A percentile compares a stretch with the other conserved stretches of the same genome.
Evolutionary conservation across 345 rosid genomes (phyloP).

Genomic region (Eucalyptus decipiens): DNA sequence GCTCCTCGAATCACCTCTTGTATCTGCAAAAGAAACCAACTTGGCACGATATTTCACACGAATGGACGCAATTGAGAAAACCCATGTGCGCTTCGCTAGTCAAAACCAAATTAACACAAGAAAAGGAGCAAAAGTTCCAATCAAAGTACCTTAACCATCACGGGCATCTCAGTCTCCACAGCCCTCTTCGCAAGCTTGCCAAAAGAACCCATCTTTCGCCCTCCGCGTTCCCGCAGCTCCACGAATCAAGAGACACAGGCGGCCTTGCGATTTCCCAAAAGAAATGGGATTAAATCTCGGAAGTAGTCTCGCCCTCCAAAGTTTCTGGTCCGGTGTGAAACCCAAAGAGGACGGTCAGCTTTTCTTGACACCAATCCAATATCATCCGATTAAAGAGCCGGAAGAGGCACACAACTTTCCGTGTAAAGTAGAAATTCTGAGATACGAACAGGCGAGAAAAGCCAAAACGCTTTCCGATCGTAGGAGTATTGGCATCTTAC

Average conservation of each 20-base stretch:
- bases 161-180: conserved; percentile 68
- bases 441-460: not conserved
- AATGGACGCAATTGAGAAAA: not conserved
- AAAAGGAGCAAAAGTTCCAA: not conserved
- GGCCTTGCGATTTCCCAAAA: not conserved
- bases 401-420: not conserved
- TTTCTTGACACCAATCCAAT: not conserved
- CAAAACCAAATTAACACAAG: not conserved
- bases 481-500: not conserved
- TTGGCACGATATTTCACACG: not conserved
- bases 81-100: not conserved
- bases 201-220: conserved; percentile 60
- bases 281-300: not conserved
- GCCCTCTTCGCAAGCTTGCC: conserved; percentile 79
- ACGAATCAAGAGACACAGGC: not conserved
- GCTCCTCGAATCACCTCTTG: conserved; percentile 64
- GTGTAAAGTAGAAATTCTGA: not conserved
- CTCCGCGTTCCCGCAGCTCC: not conserved
- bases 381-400: not conserved
- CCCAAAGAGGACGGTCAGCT: not conserved
- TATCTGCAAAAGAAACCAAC: conserved; percentile 45
- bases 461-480: not conserved
- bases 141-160: conserved; percentile 73
- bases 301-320: not conserved
- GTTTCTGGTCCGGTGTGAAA: not conserved